Conservation (phyloP, 305 asterid genomes). For the Fraxinus sp. region DNA sequence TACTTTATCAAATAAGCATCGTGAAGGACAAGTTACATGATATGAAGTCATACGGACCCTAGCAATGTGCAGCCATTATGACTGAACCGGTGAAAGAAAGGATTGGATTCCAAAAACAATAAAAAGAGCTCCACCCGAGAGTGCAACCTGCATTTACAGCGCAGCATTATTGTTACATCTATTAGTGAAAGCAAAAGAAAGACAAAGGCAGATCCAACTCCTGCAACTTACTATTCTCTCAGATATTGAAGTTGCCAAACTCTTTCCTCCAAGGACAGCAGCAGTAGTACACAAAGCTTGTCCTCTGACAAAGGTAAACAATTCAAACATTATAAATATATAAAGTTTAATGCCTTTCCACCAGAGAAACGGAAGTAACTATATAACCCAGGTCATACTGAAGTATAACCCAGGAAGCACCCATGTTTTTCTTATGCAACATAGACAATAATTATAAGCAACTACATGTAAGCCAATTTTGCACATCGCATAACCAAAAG, state of each 20-base stretch:
- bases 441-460: background rate
- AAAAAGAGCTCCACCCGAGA: conserved; percentile 88
- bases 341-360: background rate
- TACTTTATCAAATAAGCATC: background rate
- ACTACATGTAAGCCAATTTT: background rate
- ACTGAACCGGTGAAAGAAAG: conserved; percentile 67
- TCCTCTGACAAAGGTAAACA: conserved; percentile 56
- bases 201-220: background rate
- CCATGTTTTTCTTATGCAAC: background rate
- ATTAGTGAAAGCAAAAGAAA: background rate
- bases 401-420: background rate
- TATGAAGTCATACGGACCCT: conserved; percentile 27
- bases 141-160: conserved; percentile 57
- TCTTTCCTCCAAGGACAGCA: conserved; percentile 96
- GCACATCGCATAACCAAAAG: background rate
- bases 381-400: background rate
- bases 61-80: conserved; percentile 28
- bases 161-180: conserved; percentile 20
- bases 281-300: conserved; percentile 94
- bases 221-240: conserved; percentile 66
- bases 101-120: conserved; percentile 93
- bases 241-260: conserved; percentile 83
- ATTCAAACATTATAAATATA: background rate
- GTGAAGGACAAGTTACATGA: background rate
- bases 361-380: background rate